Percentiles rank a stretch among this genome's conserved stretches.
These are phyloP conservation scores for Boehmeria nivea DNA, from an alignment of 306 rosid genomes.

Conservation along the genomic window DNA sequence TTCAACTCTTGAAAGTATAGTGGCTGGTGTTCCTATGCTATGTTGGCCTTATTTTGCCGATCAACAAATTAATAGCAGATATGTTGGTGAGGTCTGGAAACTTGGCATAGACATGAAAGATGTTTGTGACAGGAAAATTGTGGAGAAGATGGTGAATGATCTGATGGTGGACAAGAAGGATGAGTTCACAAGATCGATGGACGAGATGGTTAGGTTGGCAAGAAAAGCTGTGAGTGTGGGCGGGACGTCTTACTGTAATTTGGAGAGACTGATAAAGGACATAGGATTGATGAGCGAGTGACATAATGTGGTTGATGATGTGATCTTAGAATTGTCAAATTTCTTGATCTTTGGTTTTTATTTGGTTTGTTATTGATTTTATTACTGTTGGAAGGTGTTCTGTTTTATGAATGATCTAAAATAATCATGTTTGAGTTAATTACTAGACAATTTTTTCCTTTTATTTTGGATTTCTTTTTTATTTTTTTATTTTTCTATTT, in stretches of 20 bases:
- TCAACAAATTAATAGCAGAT: constrained; percentile 24
- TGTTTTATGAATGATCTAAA: too few species aligned
- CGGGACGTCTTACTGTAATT: constrained; percentile 20
- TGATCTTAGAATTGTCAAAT: too few species aligned
- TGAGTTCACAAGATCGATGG: constrained; percentile 8
- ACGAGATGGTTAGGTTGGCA: constrained; percentile 4
- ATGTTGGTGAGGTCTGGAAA: too few species aligned
- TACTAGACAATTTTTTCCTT: too few species aligned
- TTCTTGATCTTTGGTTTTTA: too few species aligned
- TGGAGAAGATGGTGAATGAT: background rate
- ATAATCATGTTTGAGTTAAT: too few species aligned
- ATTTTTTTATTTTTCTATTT: too few species aligned
- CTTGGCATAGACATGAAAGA: constrained; percentile 13
- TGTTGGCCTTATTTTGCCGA: constrained; percentile 26
- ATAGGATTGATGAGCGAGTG: background rate
- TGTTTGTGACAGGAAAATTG: background rate
- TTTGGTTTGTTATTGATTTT: too few species aligned
- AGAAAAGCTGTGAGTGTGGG: constrained; percentile 8
- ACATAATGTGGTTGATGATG: too few species aligned
- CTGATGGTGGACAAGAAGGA: constrained; percentile 10
- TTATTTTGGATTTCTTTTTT: too few species aligned
- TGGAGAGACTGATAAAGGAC: constrained; percentile 14
- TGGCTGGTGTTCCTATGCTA: constrained; percentile 19
- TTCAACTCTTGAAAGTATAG: too few species aligned
- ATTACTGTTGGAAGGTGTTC: too few species aligned